Evolutionary conservation across 371 early-diverging fungal genomes (phyloP).

Genomic region (Apophysomyces ossiformis): DNA sequence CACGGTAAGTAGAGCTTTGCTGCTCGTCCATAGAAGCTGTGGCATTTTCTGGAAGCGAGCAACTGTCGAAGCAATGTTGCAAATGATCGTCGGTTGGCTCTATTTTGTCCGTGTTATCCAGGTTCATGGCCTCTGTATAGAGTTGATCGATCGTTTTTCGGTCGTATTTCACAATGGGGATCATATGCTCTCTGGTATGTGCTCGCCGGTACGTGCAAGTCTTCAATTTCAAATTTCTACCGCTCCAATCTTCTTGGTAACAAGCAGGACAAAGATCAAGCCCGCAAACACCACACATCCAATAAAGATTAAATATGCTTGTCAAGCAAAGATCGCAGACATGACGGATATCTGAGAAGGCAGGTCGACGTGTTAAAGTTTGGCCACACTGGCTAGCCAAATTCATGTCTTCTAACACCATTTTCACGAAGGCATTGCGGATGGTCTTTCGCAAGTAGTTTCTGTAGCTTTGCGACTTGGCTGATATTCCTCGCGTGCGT

Average conservation of each 20-base stretch:
- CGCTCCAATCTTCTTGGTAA: conserved; percentile 33
- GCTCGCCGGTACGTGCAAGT: conserved; percentile 18
- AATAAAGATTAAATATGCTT: conserved; percentile 52
- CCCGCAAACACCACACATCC: conserved; percentile 58
- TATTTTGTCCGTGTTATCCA: background rate
- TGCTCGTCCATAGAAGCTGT: too few relatives aligned
- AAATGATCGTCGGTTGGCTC: background rate
- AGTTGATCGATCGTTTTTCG: conserved; percentile 23
- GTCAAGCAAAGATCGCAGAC: conserved; percentile 58
- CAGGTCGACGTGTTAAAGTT: conserved; percentile 13
- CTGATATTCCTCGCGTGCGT: background rate
- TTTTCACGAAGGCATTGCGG: conserved; percentile 6
- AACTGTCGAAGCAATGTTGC: background rate
- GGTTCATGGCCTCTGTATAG: conserved; percentile 11
- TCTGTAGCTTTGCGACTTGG: conserved; percentile 8
- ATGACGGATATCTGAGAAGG: conserved; percentile 32
- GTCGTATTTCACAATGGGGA: conserved; percentile 34
- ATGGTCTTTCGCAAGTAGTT: conserved; percentile 8
- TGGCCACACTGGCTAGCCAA: background rate
- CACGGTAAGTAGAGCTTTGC: too few relatives aligned
- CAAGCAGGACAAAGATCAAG: conserved; percentile 64
- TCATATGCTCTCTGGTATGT: conserved; percentile 44
- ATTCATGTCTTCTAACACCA: conserved; percentile 13
- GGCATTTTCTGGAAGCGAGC: too few relatives aligned
- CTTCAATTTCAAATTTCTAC: background rate